Base-by-base conservation (phyloP, 176 grass and related monocot genomes). In the Cenchrus purpureus region DNA sequence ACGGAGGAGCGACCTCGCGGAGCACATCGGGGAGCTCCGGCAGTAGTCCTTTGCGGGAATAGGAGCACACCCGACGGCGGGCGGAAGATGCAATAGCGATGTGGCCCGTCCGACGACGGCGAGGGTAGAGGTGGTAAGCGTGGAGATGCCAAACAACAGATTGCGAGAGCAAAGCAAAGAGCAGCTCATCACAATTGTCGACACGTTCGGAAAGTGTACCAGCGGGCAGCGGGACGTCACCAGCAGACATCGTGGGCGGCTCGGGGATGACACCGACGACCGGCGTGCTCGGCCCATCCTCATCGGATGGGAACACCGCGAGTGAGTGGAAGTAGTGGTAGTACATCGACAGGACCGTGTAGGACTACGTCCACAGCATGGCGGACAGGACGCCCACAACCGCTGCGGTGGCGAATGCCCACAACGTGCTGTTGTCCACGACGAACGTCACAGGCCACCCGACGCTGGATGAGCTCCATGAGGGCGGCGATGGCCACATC, bases 321-420 rank as follows among this genome's bases (percentile, higher is more conserved):
- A 90, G 85, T 12, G 81, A 34, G 65, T 85, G 87, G 51, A 81
- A 17, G 59, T 82, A 79, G 65, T 87, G 65, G 91, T 90, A 87
- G 77, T 90, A 87, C 32, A 86, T 16, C 11, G 84, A 81, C 56
- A 92, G 74, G 65, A 92, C 72, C 6, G 84, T 67, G 81, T 65
- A 82, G 2, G 91, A 92, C 84, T 92, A 85, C 1, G 78, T 85
- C 91, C 87, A 92, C 65, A 92, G 77, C 66, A 92, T 79, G 64
- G 28, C 87, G 65, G 57, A 0, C 0, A 81, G 87, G 81, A 92
- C 20, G n/a, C 85, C 85, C 57, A 78, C 13, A 1, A 54, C 81
- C 0, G 28, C 20, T 1, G 91, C 85, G 20, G 82, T 66, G 22
- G 74, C 76, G 77, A 85, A 28, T 43, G 59, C 84, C 87, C 91